phyloP scores from a whole-genome alignment of 768 basidiomycete species.

The Polyporus arcularius region DNA sequence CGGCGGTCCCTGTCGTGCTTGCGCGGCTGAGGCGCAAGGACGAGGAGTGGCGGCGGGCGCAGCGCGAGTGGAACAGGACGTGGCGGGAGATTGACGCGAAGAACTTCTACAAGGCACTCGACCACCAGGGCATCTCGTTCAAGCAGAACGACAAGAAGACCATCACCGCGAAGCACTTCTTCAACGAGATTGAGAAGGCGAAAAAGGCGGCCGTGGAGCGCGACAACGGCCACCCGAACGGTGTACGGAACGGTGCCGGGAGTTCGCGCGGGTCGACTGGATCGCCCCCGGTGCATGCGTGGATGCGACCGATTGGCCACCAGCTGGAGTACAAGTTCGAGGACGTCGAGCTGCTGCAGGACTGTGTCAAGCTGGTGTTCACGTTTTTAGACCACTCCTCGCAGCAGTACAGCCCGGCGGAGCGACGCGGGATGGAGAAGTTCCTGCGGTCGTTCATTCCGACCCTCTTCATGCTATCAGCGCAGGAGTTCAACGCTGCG shows the following conservation, averaged over 20 bases:
- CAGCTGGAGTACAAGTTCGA: constrained; percentile 81
- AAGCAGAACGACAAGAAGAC: constrained; percentile 95
- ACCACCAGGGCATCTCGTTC: constrained; percentile 94
- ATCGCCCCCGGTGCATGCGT: neutral
- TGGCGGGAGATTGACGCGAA: constrained; percentile 97
- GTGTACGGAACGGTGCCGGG: neutral
- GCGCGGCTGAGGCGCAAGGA: constrained; percentile 89
- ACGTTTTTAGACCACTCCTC: constrained; percentile 89
- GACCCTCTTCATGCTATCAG: constrained; percentile 69
- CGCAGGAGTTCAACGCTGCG: constrained; percentile 65
- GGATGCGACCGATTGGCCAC: constrained; percentile 48
- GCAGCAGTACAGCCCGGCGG: constrained; percentile 68
- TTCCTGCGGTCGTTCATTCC: constrained; percentile 88
- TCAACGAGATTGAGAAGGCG: constrained; percentile 72
- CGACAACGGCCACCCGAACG: constrained; percentile 20
- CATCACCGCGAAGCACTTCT: constrained; percentile 82
- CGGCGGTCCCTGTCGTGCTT: constrained; percentile 91
- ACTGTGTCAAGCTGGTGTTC: constrained; percentile 87
- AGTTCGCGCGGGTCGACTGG: constrained; percentile 9
- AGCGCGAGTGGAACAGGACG: constrained; percentile 93
- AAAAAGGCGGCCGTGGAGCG: constrained; percentile 49
- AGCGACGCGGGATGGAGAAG: constrained; percentile 81
- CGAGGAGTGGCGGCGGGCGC: constrained; percentile 94
- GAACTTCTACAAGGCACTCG: constrained; percentile 97
- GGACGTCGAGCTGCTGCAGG: constrained; percentile 81